A percentile compares a stretch with the other conserved stretches of the same genome.
These are phyloP conservation scores for Pyrenophora teres DNA, from an alignment of 2,329 filamentous ascomycete species.

Conservation along the genomic window DNA sequence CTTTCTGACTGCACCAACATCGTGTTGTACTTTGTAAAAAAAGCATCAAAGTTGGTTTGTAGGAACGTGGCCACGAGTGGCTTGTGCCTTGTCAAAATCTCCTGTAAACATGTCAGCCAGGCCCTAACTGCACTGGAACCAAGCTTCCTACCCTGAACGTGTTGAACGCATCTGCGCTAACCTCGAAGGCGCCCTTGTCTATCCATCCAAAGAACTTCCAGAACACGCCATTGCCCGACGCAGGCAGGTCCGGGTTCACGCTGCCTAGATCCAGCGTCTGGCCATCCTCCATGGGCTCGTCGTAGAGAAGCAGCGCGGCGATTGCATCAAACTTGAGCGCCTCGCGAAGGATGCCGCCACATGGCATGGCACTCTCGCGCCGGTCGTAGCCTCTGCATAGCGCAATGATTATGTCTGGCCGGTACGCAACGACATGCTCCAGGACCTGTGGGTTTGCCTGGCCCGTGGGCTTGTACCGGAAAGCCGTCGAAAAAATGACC, in stretches of 20 bases:
- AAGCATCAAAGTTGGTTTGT: slow-evolving; percentile 85
- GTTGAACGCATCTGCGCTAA: slow-evolving; percentile 95
- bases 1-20: slow-evolving; percentile 88
- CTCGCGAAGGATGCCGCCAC: slow-evolving; percentile 86
- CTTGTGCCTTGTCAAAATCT: slow-evolving; percentile 94
- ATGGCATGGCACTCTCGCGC: slow-evolving; percentile 88
- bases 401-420: slow-evolving; percentile 84
- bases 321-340: slow-evolving; percentile 90
- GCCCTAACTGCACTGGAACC: neutral
- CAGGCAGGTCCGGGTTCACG: slow-evolving; percentile 75
- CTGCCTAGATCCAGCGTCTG: slow-evolving; percentile 75
- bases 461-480: slow-evolving; percentile 79
- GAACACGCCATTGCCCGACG: slow-evolving; percentile 83
- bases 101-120: slow-evolving; percentile 58
- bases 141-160: slow-evolving; percentile 75
- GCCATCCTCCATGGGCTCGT: slow-evolving; percentile 76
- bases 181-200: slow-evolving; percentile 93
- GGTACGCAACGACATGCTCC: slow-evolving; percentile 83
- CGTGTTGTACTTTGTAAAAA: slow-evolving; percentile 89
- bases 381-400: slow-evolving; percentile 88
- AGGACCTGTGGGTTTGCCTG: slow-evolving; percentile 80
- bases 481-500: slow-evolving; percentile 92
- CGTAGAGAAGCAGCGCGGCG: slow-evolving; percentile 88
- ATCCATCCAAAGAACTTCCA: slow-evolving; percentile 99
- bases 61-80: slow-evolving; percentile 86